Conservation (phyloP, 345 rosid genomes). For the Erodium maritimum region DNA sequence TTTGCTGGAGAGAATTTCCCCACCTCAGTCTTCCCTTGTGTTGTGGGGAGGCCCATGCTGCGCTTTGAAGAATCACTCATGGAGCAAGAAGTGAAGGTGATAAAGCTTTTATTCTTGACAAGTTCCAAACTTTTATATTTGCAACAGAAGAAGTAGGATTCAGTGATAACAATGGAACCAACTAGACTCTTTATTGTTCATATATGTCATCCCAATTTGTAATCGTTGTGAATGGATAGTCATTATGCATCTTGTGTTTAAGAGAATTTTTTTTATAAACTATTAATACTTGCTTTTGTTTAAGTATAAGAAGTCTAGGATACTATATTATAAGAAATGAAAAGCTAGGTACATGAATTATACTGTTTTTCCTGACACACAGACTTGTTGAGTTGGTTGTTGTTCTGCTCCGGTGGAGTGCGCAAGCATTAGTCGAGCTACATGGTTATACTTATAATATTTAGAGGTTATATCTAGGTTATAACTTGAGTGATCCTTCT, state of each 20-base stretch:
- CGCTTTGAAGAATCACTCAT: constrained; percentile 86
- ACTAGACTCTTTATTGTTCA: neutral
- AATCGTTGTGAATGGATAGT: no score
- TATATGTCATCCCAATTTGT: neutral
- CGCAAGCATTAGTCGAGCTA: neutral
- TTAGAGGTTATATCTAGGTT: neutral
- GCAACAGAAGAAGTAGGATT: neutral
- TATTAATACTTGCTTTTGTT: no score
- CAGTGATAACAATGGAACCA: neutral
- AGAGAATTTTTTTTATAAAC: no score
- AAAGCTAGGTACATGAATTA: no score
- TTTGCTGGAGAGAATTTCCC: constrained; percentile 98
- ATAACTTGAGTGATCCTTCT: neutral
- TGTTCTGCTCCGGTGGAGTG: neutral
- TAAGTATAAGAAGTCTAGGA: no score
- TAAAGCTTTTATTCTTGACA: neutral
- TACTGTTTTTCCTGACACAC: neutral
- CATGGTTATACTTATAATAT: neutral
- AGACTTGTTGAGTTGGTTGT: neutral
- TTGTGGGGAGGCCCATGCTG: constrained; percentile 85
- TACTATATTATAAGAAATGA: no score
- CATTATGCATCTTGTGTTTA: no score
- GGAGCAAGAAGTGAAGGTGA: constrained; percentile 83
- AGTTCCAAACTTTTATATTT: neutral
- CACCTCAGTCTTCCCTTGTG: constrained; percentile 88